Evolutionary conservation across 805 yeast genomes (phyloP).

Genomic region (Teunomyces panamensis): DNA sequence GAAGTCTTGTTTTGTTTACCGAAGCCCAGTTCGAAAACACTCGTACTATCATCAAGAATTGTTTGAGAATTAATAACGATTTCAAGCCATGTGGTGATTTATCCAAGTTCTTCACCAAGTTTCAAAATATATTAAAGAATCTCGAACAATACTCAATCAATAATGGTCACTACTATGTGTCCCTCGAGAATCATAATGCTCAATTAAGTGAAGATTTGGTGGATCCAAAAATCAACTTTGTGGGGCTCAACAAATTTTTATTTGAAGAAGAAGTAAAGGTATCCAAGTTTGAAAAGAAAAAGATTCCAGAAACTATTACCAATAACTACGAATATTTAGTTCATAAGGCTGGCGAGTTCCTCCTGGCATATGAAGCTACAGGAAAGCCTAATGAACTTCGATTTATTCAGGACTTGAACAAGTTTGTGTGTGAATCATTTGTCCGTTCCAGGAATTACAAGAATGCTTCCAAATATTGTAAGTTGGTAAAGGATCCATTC

Average conservation of each 20-base stretch:
- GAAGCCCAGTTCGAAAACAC: conserved; percentile 53
- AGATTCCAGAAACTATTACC: conserved; percentile 30
- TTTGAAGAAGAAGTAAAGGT: conserved; percentile 26
- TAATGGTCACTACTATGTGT: conserved; percentile 23
- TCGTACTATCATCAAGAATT: conserved; percentile 53
- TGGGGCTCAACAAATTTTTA: conserved; percentile 20
- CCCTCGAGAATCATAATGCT: conserved; percentile 24
- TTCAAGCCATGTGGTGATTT: conserved; percentile 53
- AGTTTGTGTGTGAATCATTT: conserved; percentile 40
- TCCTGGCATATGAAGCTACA: conserved; percentile 3
- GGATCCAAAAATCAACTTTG: conserved; percentile 21
- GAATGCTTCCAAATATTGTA: conserved; percentile 24
- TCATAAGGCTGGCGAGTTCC: conserved; percentile 33
- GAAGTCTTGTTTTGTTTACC: conserved; percentile 43
- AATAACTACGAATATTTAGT: conserved; percentile 43
- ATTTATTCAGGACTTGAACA: conserved; percentile 30
- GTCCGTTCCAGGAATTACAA: conserved; percentile 23
- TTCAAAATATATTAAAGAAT: conserved; percentile 36
- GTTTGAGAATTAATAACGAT: conserved; percentile 79
- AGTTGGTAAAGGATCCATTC: conserved; percentile 20
- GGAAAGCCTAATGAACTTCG: conserved; percentile 15
- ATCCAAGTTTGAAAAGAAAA: conserved; percentile 23
- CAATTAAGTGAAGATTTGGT: conserved; percentile 8
- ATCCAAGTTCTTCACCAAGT: conserved; percentile 52
- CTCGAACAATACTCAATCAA: conserved; percentile 45